A percentile compares a stretch with the other conserved stretches of the same genome.
Conservation (phyloP, 805 yeast genomes). For the Groenewaldozyma tartarivorans region DNA sequence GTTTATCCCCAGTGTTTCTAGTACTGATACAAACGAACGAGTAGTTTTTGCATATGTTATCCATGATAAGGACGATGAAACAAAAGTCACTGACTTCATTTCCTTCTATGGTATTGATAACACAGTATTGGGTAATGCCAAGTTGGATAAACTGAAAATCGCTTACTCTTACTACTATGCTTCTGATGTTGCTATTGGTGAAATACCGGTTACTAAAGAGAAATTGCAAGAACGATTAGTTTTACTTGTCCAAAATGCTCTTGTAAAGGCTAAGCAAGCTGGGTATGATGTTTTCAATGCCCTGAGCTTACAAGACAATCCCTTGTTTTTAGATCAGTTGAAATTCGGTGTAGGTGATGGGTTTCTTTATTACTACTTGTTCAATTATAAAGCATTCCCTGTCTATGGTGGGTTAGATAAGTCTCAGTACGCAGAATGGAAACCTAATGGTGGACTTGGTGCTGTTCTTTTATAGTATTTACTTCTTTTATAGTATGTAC, state of each 20-base stretch:
- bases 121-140: slow-evolving; percentile 56
- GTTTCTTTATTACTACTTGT: slow-evolving; percentile 76
- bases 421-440: slow-evolving; percentile 42
- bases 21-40: slow-evolving; percentile 31
- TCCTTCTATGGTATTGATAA: slow-evolving; percentile 87
- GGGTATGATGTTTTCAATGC: slow-evolving; percentile 92
- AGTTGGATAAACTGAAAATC: slow-evolving; percentile 61
- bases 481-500: background rate
- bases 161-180: slow-evolving; percentile 91
- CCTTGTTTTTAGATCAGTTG: slow-evolving; percentile 67
- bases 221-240: slow-evolving; percentile 48
- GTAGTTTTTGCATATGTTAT: slow-evolving; percentile 77
- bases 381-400: slow-evolving; percentile 79
- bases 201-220: slow-evolving; percentile 31
- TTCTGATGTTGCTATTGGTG: slow-evolving; percentile 25
- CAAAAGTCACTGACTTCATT: slow-evolving; percentile 71
- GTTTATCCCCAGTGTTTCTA: slow-evolving; percentile 45
- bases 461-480: slow-evolving; percentile 63
- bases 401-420: slow-evolving; percentile 71
- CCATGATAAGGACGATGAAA: slow-evolving; percentile 36
- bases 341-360: slow-evolving; percentile 96
- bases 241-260: slow-evolving; percentile 59
- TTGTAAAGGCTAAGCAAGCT: slow-evolving; percentile 57
- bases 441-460: slow-evolving; percentile 72
- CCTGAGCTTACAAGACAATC: slow-evolving; percentile 81